Base-by-base conservation (phyloP, 257 asterid species). In the Solanum okadae region DNA sequence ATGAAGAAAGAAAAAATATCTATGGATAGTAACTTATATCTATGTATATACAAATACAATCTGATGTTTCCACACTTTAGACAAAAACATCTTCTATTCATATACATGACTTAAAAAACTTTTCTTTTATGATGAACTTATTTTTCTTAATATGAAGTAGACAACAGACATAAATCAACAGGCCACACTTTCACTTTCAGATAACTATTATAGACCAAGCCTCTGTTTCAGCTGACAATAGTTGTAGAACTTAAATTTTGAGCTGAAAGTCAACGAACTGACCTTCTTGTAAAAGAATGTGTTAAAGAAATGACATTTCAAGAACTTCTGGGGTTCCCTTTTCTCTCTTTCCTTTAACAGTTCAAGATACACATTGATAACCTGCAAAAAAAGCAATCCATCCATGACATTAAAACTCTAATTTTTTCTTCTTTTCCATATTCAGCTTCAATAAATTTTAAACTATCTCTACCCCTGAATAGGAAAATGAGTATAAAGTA, bases 211-310 rank as follows among this genome's bases (percentile, higher is more conserved):
- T 10, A 29, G 20, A 49, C 29, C 68, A 81, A 46, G 63, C 70
- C 27, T 4, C 35, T 27, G 20, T 29, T 27, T 81, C 68, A 46
- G 34, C 67, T n/a, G 8, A 18, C 20, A 46, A 20, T 29, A 46
- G 68, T 81, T 46, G 42, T 46, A 29, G 70, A 81, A 18, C 20
- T 29, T 25, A 81, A 79, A 27, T 44, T 81, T 81, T 29, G 29
- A 81, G 15, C 86, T 18, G 42, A 29, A 49, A 27, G 16, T 16
- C 68, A 46, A 27, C 4, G 34, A 81, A 86, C 87, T 67, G 42
- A 96, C 99, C 99, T 96, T 97, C 90, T 95, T 97, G 90, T 94
- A 97, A 84, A 97, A 97, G 94, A 96, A 97, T 59, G 98, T 95
- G 89, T 85, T 96, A 68, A 92, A 94, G 92, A 96, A 97, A 92